Evolutionary conservation across 2,329 filamentous ascomycete genomes (phyloP), one percentile per base, ranked within the genome.

Genomic region (Pestalotiopsis fici): DNA sequence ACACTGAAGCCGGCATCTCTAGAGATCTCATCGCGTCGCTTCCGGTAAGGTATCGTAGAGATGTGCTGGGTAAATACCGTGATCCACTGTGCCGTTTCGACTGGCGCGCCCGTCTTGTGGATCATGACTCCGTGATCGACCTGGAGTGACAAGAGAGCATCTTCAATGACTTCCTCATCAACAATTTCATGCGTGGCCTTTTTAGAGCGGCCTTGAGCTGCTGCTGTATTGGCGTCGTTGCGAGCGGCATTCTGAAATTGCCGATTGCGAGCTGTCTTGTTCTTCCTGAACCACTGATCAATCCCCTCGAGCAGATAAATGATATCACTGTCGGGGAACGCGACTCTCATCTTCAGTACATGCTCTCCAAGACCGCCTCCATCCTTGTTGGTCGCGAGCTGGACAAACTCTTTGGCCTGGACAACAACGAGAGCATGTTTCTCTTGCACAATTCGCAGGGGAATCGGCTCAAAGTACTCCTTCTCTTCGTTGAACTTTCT

Each of bases 301-400:
- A 95, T 80, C 0, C 92, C 92, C 73, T 95, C 90, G 23, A 96
- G 86, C 0, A 95, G 79, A 72, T 93, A 94, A 54, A 95, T 87
- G 13, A 90, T 77, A 54, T 85, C 85, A 70, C 85, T 83, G 1
- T 74, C 74, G 0, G 84, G 80, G 73, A 91, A 90, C 60, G 83
- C 80, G 0, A 74, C 79, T 73, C 86, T 86, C 71, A 93, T 83
- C 11, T 77, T 81, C 1, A 81, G 73, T 27, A 92, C 83, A 76
- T 94, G 88, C 1, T 84, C 71, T 66, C 90, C 83, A 2, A 96
- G 77, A 68, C 84, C 80, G 27, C 85, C 74, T 57, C 80, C 80
- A 71, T 86, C 80, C 2, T 79, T 70, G 4, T 79, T 80, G 27
- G 86, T 77, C 9, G 86, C 84, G 71, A 92, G 82, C 35, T 87